These are phyloP conservation scores for Parmelia sp. DNA, from an alignment of 495 filamentous ascomycete genomes.

Conservation along the genomic window DNA sequence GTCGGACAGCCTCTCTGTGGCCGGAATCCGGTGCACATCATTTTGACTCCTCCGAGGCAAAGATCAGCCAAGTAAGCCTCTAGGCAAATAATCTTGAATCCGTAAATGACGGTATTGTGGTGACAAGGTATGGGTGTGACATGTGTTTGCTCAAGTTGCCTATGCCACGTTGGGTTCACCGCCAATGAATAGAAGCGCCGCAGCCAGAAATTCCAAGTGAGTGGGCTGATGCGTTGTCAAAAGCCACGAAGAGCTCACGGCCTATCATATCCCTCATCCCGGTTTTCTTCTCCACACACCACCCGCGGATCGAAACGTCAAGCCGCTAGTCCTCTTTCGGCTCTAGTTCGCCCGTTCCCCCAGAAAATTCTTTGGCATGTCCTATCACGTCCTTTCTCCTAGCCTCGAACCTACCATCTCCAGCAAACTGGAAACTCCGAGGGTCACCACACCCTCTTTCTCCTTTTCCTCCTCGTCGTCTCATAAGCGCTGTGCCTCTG, in stretches of 20 bases:
- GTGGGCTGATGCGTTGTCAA: conserved; percentile 19
- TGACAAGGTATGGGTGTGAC: not conserved
- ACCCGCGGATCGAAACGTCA: conserved; percentile 14
- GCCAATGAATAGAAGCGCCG: conserved; percentile 11
- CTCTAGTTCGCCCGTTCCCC: conserved; percentile 10
- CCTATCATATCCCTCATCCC: conserved; percentile 7
- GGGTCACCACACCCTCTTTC: not conserved
- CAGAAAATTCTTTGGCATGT: not conserved
- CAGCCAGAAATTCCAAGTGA: conserved; percentile 6
- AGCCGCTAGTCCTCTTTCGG: conserved; percentile 1
- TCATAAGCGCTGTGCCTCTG: conserved; percentile 17
- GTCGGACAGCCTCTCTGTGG: not conserved
- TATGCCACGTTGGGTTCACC: not conserved
- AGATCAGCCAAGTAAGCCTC: not conserved
- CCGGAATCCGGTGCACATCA: not conserved
- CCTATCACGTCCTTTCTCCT: conserved; percentile 7
- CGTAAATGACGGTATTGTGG: not conserved
- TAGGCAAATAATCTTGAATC: not conserved
- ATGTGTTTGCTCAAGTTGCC: not conserved
- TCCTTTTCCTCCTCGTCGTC: not conserved
- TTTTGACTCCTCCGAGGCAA: not conserved
- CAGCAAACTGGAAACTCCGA: conserved; percentile 1
- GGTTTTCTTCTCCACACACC: conserved; percentile 15
- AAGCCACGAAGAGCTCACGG: conserved; percentile 7
- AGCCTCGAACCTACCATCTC: conserved; percentile 8